A percentile compares a stretch with the other conserved stretches of the same genome.
Conservation (phyloP, 257 asterid genomes). For the Cynanchum wilfordii region DNA sequence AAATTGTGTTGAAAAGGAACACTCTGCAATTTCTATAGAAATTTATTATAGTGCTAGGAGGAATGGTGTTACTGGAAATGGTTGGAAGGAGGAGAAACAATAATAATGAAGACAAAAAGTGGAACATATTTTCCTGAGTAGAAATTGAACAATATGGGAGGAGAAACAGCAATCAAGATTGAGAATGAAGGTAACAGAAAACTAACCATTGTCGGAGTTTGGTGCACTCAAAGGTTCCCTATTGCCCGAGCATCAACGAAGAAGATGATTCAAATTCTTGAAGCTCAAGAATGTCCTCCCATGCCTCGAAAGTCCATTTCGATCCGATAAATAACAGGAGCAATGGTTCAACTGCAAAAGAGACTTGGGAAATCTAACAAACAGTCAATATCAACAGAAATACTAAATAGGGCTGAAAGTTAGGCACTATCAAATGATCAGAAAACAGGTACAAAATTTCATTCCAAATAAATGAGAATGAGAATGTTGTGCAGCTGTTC, state of each 20-base stretch:
- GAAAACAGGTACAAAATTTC: not conserved
- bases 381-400: no score
- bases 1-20: slow-evolving; percentile 29
- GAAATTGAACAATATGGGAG: slow-evolving; percentile 21
- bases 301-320: slow-evolving; percentile 30
- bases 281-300: slow-evolving; percentile 26
- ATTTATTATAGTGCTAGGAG: slow-evolving; percentile 26
- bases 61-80: slow-evolving; percentile 40
- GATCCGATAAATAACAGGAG: slow-evolving; percentile 1
- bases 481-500: not conserved
- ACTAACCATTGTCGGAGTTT: slow-evolving; percentile 21
- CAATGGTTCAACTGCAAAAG: not conserved
- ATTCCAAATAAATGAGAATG: not conserved
- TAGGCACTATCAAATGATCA: not conserved
- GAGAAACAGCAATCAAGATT: not conserved
- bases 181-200: slow-evolving; percentile 22
- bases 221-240: slow-evolving; percentile 25
- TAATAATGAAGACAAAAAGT: slow-evolving; percentile 11
- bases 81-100: slow-evolving; percentile 35
- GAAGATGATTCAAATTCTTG: slow-evolving; percentile 30
- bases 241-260: slow-evolving; percentile 29
- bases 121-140: slow-evolving; percentile 29
- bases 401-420: no score
- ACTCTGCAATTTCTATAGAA: slow-evolving; percentile 27
- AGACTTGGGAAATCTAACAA: no score